These are phyloP conservation scores for Prunella vulgaris DNA, from an alignment of 257 asterid species.

Conservation along the genomic window DNA sequence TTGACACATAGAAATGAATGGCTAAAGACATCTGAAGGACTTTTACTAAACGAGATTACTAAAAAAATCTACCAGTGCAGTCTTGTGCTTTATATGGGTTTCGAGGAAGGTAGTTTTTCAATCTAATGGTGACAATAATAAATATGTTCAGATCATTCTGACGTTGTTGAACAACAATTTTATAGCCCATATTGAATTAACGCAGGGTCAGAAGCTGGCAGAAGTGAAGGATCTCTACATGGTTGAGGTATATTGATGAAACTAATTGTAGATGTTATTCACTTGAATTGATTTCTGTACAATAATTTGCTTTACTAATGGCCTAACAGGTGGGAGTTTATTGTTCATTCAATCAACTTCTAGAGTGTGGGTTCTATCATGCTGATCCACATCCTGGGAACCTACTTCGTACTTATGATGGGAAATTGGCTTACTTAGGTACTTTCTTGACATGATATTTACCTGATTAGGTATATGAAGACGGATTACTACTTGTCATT, in stretches of 20 bases:
- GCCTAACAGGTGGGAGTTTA: slow-evolving; percentile 85
- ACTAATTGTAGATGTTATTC: slow-evolving; percentile 14
- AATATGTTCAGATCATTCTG: not conserved
- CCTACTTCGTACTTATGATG: slow-evolving; percentile 85
- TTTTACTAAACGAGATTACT: not conserved
- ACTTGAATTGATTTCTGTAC: not conserved
- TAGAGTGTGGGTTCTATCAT: slow-evolving; percentile 91
- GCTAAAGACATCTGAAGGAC: not conserved
- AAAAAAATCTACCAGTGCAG: not conserved
- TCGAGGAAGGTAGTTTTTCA: not conserved
- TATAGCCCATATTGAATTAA: slow-evolving; percentile 19
- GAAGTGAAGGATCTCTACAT: slow-evolving; percentile 87
- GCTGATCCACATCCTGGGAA: slow-evolving; percentile 99
- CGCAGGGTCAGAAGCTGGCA: slow-evolving; percentile 86
- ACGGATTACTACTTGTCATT: slow-evolving; percentile 13
- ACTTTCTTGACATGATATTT: slow-evolving; percentile 21
- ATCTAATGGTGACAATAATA: slow-evolving; percentile 5
- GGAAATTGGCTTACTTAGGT: slow-evolving; percentile 97
- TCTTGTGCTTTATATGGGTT: not conserved
- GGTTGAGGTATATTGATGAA: slow-evolving; percentile 66
- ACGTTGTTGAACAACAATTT: not conserved
- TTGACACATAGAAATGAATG: slow-evolving; percentile 12
- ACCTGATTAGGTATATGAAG: slow-evolving; percentile 19
- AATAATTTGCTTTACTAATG: slow-evolving; percentile 14
- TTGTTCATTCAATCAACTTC: slow-evolving; percentile 97